Evolutionary conservation across 106 monocot genomes (phyloP).

Genomic region (Dendrobium nobile): DNA sequence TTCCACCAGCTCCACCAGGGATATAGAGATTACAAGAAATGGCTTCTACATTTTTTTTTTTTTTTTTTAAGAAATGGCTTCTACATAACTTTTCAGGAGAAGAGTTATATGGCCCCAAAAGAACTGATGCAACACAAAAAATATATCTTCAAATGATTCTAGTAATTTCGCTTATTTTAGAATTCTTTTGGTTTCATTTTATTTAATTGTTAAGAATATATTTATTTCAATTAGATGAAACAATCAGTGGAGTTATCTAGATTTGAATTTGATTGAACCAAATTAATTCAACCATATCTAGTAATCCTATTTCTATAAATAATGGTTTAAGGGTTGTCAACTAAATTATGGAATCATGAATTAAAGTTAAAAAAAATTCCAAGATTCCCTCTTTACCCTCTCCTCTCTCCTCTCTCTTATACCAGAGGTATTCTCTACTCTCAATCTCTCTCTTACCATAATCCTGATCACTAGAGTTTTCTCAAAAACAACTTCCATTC

Average conservation of each 20-base stretch:
- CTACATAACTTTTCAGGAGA: not conserved
- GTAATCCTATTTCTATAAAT: not conserved
- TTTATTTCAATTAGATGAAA: not conserved
- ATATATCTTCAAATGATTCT: not conserved
- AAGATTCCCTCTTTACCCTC: no score
- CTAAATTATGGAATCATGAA: no score
- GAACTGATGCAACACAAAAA: not conserved
- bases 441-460: not conserved
- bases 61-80: not conserved
- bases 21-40: not conserved
- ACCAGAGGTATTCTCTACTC: not conserved
- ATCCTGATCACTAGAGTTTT: not conserved
- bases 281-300: not conserved
- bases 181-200: not conserved
- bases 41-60: not conserved
- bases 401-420: not conserved
- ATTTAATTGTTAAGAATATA: not conserved
- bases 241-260: not conserved
- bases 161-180: not conserved
- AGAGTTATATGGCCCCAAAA: not conserved
- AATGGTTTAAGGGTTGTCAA: not conserved
- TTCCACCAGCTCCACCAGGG: not conserved
- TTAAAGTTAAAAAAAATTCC: no score
- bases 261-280: not conserved
- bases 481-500: not conserved